Base-by-base conservation (phyloP, 345 rosid species). In the Erucastrum elatum region DNA sequence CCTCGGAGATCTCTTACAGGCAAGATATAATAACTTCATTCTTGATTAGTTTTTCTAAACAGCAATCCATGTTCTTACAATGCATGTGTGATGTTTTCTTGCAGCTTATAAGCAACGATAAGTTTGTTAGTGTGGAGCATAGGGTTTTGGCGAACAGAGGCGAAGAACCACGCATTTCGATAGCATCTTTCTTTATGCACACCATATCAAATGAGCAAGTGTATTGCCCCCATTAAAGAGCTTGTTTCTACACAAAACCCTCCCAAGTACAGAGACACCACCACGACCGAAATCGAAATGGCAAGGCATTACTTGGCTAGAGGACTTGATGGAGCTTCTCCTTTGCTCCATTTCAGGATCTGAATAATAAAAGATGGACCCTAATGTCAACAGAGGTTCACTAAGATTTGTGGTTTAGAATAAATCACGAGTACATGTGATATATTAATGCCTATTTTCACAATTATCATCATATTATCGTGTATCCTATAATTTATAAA, bases 1-100 rank as follows among this genome's bases (percentile, higher is more conserved):
- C 77, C 30, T 84, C 0, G 89, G 93, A 4, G 93, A 86, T 71
- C 85, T 89, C 70, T 73, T 87, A 2, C 89, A 87, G 84, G 89
- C 63, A 46, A 29, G 30, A 39, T 39, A 46, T 39, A 1, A 9
- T 39, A 39, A 39, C 12, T 39, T 39, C 46, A 39, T 39, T 39
- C 62, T 8, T 56, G 12, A 56, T 21, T 21, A 9, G 61, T 56
- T 56, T 56, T 8, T 17, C 13, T 17, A 56, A 56, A 56, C 11
- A 56, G 0, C 30, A 56, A 3, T 56, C 62, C 30, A 21, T 8
- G 2, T 21, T 21, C 30, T 21, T 29, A 56, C 29, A 56, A 56
- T 82, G 29, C 31, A 46, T 39, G 15, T 46, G 15, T 46, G 1
- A 12, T 46, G 15, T 4, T 44, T 44, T 46, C 15, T 46, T 25